Conservation (phyloP, 306 rosid species). For the Cicer judaicum region DNA sequence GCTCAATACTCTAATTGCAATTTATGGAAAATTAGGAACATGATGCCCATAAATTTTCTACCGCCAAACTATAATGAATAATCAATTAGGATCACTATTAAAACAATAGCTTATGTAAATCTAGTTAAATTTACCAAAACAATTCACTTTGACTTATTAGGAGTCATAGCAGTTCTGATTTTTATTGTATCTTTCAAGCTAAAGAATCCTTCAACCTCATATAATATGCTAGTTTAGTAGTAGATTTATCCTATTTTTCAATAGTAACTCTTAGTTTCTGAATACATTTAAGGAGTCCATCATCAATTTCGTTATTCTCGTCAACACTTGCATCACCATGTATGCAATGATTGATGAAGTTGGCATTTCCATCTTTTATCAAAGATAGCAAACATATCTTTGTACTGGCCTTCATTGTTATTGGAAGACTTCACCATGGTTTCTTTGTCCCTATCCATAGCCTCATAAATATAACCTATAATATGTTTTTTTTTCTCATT, state of each 20-base stretch:
- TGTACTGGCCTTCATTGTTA: background rate
- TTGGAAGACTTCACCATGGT: too few species aligned
- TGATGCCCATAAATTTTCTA: too few species aligned
- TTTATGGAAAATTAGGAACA: too few species aligned
- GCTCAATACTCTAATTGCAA: background rate
- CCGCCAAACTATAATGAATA: too few species aligned
- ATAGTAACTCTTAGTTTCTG: background rate
- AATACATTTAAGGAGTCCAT: background rate
- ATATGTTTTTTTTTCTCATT: too few species aligned
- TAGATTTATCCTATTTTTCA: background rate
- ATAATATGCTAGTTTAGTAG: background rate
- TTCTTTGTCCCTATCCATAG: too few species aligned
- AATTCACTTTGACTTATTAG: background rate
- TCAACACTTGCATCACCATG: background rate
- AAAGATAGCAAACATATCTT: background rate
- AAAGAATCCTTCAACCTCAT: background rate
- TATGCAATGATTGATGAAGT: background rate
- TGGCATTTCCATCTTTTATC: background rate
- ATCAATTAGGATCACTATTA: too few species aligned
- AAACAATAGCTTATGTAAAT: too few species aligned
- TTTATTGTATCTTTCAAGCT: background rate
- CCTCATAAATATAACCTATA: too few species aligned
- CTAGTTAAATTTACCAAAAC: too few species aligned
- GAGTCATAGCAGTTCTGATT: background rate
- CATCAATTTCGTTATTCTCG: background rate